phyloP scores from a whole-genome alignment of 2,329 filamentous ascomycete genomes.

The Fusarium marasasianum region DNA sequence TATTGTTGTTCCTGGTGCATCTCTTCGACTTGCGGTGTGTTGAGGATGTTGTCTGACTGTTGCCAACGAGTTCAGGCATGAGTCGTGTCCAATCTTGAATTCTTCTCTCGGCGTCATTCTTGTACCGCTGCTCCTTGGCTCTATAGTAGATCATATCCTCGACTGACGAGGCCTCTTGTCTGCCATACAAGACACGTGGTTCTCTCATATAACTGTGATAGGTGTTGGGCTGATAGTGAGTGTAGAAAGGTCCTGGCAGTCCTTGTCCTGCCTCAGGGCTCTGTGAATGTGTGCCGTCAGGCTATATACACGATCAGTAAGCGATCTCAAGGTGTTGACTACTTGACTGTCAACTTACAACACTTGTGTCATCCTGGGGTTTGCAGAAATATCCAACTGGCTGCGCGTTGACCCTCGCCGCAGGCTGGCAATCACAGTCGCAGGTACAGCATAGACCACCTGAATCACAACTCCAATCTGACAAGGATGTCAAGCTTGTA shows the following conservation, averaged over 20 bases:
- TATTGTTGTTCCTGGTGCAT: not conserved
- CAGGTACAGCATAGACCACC: slow-evolving; percentile 14
- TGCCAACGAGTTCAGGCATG: slow-evolving; percentile 11
- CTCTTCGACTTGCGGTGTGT: not conserved
- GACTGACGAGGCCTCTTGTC: not conserved
- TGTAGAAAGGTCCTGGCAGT: not conserved
- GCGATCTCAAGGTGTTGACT: not conserved
- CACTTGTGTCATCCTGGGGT: not conserved
- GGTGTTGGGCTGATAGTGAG: not conserved
- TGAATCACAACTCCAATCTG: slow-evolving; percentile 9
- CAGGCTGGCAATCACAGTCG: not conserved
- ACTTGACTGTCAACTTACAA: not conserved
- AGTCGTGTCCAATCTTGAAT: slow-evolving; percentile 27
- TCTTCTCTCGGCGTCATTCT: slow-evolving; percentile 20
- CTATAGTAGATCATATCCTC: slow-evolving; percentile 19
- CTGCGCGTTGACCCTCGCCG: not conserved
- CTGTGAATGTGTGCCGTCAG: not conserved
- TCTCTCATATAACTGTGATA: not conserved
- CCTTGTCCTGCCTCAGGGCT: not conserved
- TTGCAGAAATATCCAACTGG: not conserved
- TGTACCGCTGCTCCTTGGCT: slow-evolving; percentile 13
- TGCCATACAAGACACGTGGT: not conserved
- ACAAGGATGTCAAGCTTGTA: not conserved
- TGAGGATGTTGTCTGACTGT: not conserved
- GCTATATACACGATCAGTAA: slow-evolving; percentile 3